phyloP scores from a whole-genome alignment of 371 early-diverging fungal species.

The Dichotomocladium elegans region DNA sequence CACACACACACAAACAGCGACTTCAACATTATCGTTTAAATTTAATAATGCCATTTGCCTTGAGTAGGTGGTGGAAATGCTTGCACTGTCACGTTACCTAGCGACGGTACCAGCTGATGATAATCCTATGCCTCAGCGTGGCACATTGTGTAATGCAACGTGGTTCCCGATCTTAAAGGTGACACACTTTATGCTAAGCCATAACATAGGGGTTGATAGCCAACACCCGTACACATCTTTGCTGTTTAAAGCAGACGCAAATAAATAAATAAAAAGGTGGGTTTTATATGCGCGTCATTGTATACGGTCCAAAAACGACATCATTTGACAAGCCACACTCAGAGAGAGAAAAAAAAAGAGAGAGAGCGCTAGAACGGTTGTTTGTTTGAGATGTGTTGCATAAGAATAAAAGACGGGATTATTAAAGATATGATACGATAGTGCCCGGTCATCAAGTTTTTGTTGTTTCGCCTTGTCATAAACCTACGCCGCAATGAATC shows the following conservation, averaged over 20 bases:
- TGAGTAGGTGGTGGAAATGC: too few relatives aligned
- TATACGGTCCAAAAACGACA: too few relatives aligned
- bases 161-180: neutral
- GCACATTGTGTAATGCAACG: constrained; percentile 3
- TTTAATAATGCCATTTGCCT: neutral
- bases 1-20: neutral
- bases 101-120: too few relatives aligned
- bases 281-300: too few relatives aligned
- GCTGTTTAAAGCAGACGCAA: neutral
- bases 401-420: too few relatives aligned
- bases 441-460: too few relatives aligned
- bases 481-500: neutral
- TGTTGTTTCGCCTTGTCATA: neutral
- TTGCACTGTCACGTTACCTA: too few relatives aligned
- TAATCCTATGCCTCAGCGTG: neutral
- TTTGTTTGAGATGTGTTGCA: too few relatives aligned
- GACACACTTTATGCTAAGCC: neutral
- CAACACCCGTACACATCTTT: too few relatives aligned
- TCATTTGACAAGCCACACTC: neutral
- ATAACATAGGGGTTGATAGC: too few relatives aligned
- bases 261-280: neutral
- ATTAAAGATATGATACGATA: too few relatives aligned
- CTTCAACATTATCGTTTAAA: neutral
- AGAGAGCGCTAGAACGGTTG: neutral
- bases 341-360: neutral